phyloP scores from a whole-genome alignment of 225 moss, liverwort and hornwort species.

The Physcomitrellopsis africana region DNA sequence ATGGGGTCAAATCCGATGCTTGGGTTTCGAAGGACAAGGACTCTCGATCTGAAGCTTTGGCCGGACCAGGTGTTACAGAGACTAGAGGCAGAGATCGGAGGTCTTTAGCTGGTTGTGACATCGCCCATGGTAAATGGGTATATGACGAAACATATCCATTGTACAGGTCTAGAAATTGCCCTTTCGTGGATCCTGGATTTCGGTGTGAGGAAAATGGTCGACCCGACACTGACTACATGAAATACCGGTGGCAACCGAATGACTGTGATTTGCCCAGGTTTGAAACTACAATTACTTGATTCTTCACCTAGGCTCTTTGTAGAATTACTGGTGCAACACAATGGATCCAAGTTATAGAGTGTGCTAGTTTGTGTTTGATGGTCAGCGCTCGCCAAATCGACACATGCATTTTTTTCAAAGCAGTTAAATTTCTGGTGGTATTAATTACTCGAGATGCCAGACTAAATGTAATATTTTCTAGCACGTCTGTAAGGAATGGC shows the following conservation, averaged over 20 bases:
- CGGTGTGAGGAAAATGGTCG: slow-evolving; percentile 90
- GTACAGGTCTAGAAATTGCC: slow-evolving; percentile 66
- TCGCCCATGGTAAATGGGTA: slow-evolving; percentile 68
- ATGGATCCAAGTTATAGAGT: neutral
- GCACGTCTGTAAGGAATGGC: neutral
- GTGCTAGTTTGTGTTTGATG: neutral
- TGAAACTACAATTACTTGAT: neutral
- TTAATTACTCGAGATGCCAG: neutral
- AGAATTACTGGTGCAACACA: neutral
- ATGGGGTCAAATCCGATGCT: neutral
- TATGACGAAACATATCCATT: slow-evolving; percentile 74
- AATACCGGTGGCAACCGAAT: slow-evolving; percentile 81
- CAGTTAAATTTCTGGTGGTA: too few relatives aligned
- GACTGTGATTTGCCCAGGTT: slow-evolving; percentile 79
- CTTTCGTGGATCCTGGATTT: slow-evolving; percentile 79
- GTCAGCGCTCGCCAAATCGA: neutral
- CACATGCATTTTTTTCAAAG: neutral
- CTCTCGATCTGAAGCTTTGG: neutral
- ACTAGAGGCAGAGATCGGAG: neutral
- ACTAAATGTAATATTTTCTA: neutral
- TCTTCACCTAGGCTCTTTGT: neutral
- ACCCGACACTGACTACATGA: slow-evolving; percentile 71
- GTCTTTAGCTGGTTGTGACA: slow-evolving; percentile 51
- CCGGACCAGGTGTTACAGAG: neutral
- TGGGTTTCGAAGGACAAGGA: neutral